Base-by-base conservation (phyloP, 1,139 yeast species). In the Lodderomyces margitis region DNA sequence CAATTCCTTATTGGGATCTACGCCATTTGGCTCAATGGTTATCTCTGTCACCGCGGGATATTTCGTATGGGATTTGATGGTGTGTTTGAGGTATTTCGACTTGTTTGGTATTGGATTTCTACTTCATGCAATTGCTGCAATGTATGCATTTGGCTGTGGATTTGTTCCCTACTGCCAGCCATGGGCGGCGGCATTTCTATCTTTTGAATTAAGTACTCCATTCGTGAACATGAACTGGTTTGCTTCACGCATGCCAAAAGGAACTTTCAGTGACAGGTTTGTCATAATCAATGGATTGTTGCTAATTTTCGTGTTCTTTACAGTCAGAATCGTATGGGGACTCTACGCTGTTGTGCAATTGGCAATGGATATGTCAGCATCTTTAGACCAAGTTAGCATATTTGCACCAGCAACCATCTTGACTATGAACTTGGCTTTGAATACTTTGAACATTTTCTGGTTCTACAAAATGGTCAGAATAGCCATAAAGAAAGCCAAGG, bases 141-240 rank as follows among this genome's bases (percentile, higher is more conserved):
- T 88, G 41, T 70, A 75, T 46, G 96, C 88, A 36, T 89, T 87
- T 59, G 63, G 67, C 21, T 78, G 83, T 16, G 59, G 80, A 44
- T 66, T 73, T 38, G 43, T 51, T 8, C 81, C 81, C 11, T 76
- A 68, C 54, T 71, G 76, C 50, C 67, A 80, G 43, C 94, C 96
- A 15, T 88, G 87, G 76, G 77, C 87, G 49, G 94, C 96, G 1
- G 79, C 83, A 8, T 92, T 92, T 63, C 72, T 92, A 54, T 56
- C 88, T 46, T 92, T 92, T 66, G 98, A 92, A 64, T 73, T 86
- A 45, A 87, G 96, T 16, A 92, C 97, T 7, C 98, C 98, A 10
- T 91, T 91, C 59, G 81, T 92, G 44, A 91, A 92, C 65, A 62
- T 89, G 49, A 85, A 95, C 64, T 91, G 97, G 97, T 83, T 87